Evolutionary conservation across 495 filamentous ascomycete genomes (phyloP), one percentile per base, ranked within the genome.

Genomic region (Platismatia glauca): DNA sequence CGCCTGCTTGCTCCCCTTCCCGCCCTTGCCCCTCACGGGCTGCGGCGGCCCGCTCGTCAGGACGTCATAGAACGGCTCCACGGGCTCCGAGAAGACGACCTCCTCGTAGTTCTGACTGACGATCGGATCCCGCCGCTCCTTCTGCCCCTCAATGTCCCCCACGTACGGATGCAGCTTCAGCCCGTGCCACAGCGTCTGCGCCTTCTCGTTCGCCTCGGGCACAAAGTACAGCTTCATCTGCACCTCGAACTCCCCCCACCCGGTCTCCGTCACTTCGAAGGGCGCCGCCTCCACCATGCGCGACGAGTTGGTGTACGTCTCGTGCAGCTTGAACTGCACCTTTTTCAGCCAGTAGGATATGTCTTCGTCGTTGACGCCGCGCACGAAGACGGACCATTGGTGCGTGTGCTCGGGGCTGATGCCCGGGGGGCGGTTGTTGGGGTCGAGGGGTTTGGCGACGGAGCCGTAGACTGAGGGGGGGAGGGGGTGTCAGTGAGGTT

Each of bases 221-320:
- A 89, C 83, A 73, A 96, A 97, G 77, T 91, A 92, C 0, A 98
- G 76, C 69, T 95, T 90, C 71, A 98, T 88, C 62, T 90, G 86
- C 66, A 97, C 92, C 70, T 94, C 89, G 77, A 98, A 98, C 77
- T 96, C 94, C 67, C 94, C 94, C 90, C 93, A 98, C 43, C 94
- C 94, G 0, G 92, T 96, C 74, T 97, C 94, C 58, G 80, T 80
- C 52, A 97, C 88, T 71, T 89, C 82, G 73, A 96, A 97, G 34
- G 60, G 87, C 34, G 84, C 84, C 53, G 83, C 80, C 73, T 89
- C 79, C 77, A 91, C 72, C 53, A 87, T 90, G 63, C 94, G 88
- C 3, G 92, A 78, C 64, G 87, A 86, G 71, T 96, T 92, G 41
- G 89, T 83, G 72, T 96, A 97, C 7, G 91, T 94, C 69, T 97